phyloP scores from a whole-genome alignment of 1,139 yeast genomes.

The Geotrichum restrictum region DNA sequence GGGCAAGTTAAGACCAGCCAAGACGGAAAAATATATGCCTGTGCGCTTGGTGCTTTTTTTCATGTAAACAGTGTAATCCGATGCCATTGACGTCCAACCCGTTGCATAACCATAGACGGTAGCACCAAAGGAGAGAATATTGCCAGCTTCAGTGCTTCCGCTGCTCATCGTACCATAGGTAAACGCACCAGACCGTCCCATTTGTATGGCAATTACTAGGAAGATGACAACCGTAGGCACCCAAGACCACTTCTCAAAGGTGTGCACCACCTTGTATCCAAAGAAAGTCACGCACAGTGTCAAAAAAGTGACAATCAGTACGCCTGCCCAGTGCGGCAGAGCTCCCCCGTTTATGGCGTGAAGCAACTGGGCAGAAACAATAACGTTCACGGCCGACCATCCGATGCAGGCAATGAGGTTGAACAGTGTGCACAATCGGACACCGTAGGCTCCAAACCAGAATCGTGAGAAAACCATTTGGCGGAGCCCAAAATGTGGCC shows the following conservation, averaged over 20 bases:
- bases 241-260: constrained; percentile 85
- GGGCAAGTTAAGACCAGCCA: constrained; percentile 63
- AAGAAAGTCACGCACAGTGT: constrained; percentile 75
- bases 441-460: constrained; percentile 69
- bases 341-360: constrained; percentile 63
- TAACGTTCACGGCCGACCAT: constrained; percentile 92
- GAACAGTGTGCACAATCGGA: constrained; percentile 71
- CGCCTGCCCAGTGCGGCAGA: constrained; percentile 90
- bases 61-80: constrained; percentile 90
- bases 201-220: constrained; percentile 71
- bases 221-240: constrained; percentile 72
- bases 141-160: constrained; percentile 59
- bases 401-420: constrained; percentile 87
- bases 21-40: constrained; percentile 61
- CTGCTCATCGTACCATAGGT: constrained; percentile 43
- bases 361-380: constrained; percentile 81
- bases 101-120: constrained; percentile 85
- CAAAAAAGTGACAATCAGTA: constrained; percentile 63
- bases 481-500: constrained; percentile 80
- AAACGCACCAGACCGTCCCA: constrained; percentile 63
- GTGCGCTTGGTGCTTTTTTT: constrained; percentile 53
- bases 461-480: constrained; percentile 81
- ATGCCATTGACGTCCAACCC: constrained; percentile 92
- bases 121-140: constrained; percentile 79
- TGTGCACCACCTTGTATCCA: constrained; percentile 78